A percentile compares a stretch with the other conserved stretches of the same genome.
Conservation (phyloP, 805 yeast species). For the Metschnikowia matae region DNA sequence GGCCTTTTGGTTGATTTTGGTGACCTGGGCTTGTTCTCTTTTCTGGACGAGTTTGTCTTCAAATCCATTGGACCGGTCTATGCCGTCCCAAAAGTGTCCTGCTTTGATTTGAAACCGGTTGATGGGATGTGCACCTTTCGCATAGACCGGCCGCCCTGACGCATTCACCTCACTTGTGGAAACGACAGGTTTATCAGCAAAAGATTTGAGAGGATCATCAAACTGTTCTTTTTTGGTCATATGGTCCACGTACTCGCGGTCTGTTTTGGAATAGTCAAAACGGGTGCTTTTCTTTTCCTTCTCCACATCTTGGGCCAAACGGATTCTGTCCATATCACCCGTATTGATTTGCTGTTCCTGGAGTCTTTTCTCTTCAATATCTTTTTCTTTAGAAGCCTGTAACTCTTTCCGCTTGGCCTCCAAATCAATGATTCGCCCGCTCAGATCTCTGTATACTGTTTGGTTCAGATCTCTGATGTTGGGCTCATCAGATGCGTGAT, state of each 20-base stretch:
- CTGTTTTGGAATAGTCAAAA: conserved; percentile 28
- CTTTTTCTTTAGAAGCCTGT: conserved; percentile 11
- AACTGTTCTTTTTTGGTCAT: conserved; percentile 31
- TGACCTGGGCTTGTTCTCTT: conserved; percentile 21
- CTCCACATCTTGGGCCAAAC: conserved; percentile 12
- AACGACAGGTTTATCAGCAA: conserved; percentile 23
- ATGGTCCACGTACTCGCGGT: conserved; percentile 32
- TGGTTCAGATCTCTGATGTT: conserved; percentile 15
- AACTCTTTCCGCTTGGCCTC: conserved; percentile 9
- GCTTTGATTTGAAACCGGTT: conserved; percentile 77
- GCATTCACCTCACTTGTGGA: conserved; percentile 9
- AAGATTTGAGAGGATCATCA: conserved; percentile 64
- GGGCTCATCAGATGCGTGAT: conserved; percentile 37
- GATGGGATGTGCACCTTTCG: conserved; percentile 47
- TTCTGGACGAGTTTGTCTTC: conserved; percentile 57
- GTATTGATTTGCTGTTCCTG: conserved; percentile 13
- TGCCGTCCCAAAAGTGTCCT: conserved; percentile 89
- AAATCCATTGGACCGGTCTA: conserved; percentile 85
- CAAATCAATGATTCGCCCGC: conserved; percentile 28
- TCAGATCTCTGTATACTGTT: conserved; percentile 41
- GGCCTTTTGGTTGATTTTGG: conserved; percentile 11
- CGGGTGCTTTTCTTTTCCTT: conserved; percentile 30
- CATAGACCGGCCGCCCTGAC: conserved; percentile 53
- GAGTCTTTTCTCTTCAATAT: conserved; percentile 5
- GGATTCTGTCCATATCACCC: conserved; percentile 12